Evolutionary conservation across 768 basidiomycete species (phyloP).

Genomic region (Termitomyces sp.): DNA sequence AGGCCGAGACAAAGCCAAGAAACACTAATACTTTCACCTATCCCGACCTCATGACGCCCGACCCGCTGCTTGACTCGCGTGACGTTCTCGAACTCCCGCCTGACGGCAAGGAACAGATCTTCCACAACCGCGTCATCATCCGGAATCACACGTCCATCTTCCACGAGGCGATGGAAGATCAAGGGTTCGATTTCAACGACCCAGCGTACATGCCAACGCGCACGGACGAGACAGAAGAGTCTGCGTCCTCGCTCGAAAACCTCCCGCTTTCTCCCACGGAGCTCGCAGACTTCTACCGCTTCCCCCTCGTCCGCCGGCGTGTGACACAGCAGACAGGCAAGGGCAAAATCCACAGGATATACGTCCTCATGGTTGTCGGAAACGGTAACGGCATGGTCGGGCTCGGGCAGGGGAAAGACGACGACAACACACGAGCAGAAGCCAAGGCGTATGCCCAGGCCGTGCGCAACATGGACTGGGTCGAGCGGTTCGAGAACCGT

Average conservation of each 20-base stretch:
- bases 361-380: constrained; percentile 67
- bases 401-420: constrained; percentile 75
- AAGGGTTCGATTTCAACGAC: constrained; percentile 25
- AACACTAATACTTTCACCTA: constrained; percentile 15
- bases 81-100: constrained; percentile 51
- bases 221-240: constrained; percentile 26
- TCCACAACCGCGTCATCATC: constrained; percentile 55
- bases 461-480: constrained; percentile 84
- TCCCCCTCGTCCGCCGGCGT: constrained; percentile 43
- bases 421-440: constrained; percentile 44
- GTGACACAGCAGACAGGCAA: constrained; percentile 92
- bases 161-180: constrained; percentile 28
- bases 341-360: constrained; percentile 71
- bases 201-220: constrained; percentile 19
- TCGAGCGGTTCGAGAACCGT: constrained; percentile 89
- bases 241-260: constrained; percentile 19
- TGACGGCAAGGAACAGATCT: constrained; percentile 38
- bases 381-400: constrained; percentile 83
- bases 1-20: background rate
- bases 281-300: constrained; percentile 26
- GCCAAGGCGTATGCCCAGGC: constrained; percentile 62
- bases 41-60: constrained; percentile 60
- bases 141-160: constrained; percentile 74
- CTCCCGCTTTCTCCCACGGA: constrained; percentile 17
- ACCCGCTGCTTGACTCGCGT: constrained; percentile 57